Percentiles rank a stretch among this genome's conserved stretches.
Conservation (phyloP, 805 yeast species). For the Metschnikowia santaceciliae region DNA sequence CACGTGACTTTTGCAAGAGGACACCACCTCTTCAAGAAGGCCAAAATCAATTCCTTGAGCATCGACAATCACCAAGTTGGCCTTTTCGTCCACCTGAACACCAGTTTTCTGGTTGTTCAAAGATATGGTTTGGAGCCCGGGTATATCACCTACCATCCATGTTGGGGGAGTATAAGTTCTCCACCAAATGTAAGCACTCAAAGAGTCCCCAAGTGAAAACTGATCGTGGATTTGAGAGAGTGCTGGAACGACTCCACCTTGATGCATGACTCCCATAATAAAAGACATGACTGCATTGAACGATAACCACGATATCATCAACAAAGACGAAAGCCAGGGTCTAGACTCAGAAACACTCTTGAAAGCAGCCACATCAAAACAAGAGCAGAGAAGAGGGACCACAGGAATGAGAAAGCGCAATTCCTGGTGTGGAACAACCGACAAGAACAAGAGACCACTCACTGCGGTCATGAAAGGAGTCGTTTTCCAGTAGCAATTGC, state of each 20-base stretch:
- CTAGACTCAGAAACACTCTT: slow-evolving; percentile 1
- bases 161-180: slow-evolving; percentile 91
- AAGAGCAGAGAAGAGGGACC: slow-evolving; percentile 63
- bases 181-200: slow-evolving; percentile 73
- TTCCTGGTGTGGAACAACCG: slow-evolving; percentile 88
- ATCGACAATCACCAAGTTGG: slow-evolving; percentile 30
- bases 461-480: slow-evolving; percentile 56
- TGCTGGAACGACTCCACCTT: slow-evolving; percentile 82
- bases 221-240: slow-evolving; percentile 36
- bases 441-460: slow-evolving; percentile 60
- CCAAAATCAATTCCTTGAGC: slow-evolving; percentile 44
- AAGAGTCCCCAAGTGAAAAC: slow-evolving; percentile 1
- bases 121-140: slow-evolving; percentile 15
- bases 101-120: slow-evolving; percentile 6
- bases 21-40: slow-evolving; percentile 20
- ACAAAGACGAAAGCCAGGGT: slow-evolving; percentile 15
- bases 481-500: slow-evolving; percentile 39
- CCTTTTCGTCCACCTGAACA: slow-evolving; percentile 12
- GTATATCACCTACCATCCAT: slow-evolving; percentile 57
- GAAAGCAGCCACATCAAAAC: slow-evolving; percentile 44
- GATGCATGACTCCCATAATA: slow-evolving; percentile 80
- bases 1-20: slow-evolving; percentile 7
- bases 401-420: slow-evolving; percentile 80
- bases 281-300: slow-evolving; percentile 61
- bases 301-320: slow-evolving; percentile 48